Evolutionary conservation across 2,329 filamentous ascomycete species (phyloP), one percentile per base, ranked within the genome.

Genomic region (Ophiostoma himal-ulmi): DNA sequence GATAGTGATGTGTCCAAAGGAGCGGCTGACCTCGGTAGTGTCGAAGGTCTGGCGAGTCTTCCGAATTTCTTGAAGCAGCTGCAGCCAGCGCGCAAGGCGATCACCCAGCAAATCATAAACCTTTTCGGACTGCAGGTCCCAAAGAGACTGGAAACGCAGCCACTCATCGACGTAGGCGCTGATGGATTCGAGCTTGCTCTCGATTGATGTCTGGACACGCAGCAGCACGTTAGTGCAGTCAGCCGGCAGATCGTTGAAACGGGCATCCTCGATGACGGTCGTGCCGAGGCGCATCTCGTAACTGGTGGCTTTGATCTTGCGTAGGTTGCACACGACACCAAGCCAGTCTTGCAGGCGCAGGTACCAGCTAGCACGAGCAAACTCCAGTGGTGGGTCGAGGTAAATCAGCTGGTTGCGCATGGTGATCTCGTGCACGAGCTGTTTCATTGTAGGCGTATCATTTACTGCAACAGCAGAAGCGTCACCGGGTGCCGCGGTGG

Each of bases 351-450:
- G 94, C 57, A 99, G 85, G 75, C 97, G 94, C 22, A 90, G 85
- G 77, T 96, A 92, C 95, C 96, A 99, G 77, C 91, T 94, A 14
- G 94, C 94, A 74, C 94, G 88, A 20, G 95, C 94, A 78, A 90
- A 95, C 78, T 97, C 93, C 68, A 98, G 83, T 5, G 95, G 95
- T 4, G 95, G 96, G 69, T 97, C 95, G 36, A 99, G 86, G 77
- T 96, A 97, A 75, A 99, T 97, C 74, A 97, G 91, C 79, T 99
- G 95, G 76, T 98, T 98, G 41, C 92, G 91, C 93, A 99, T 99
- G 6, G 93, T 95, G 70, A 99, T 90, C 78, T 99, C 95, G 75
- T 97, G 92, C 20, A 95, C 85, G 34, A 96, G 85, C 39, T 86
- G 87, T 75, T 86, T 89, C 80, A 96, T 88, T 3, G 84, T 84